Base-by-base conservation (phyloP, 176 grass and related monocot species). In the Raddia distichophylla region DNA sequence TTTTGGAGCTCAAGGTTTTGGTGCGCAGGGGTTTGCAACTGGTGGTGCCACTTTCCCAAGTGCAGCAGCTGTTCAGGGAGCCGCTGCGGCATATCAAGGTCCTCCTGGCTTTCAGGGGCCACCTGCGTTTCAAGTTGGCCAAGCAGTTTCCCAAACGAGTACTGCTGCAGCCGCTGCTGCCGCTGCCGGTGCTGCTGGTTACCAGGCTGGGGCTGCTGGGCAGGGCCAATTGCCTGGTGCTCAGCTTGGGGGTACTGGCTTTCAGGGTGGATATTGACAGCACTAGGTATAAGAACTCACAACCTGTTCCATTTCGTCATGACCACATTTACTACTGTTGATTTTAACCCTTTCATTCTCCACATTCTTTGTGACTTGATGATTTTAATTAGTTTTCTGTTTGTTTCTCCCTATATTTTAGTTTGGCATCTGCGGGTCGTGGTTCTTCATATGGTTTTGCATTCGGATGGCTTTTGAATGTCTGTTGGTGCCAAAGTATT, bases 31-130 rank as follows among this genome's bases (percentile, higher is more conserved):
- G 53, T 86, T 94, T 63, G 86, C 69, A 68, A 67, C 86, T 63
- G 87, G 79, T 19, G 70, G 78, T 50, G 79, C 83, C 2, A 76
- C 78, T 75, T 98, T 87, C 70, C 87, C 87, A 11, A 87, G 32
- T 64, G 84, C 87, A 52, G 76, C 91, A 18, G 82, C 84, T 74
- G 56, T 91, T 76, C 93, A 88, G 84, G 91, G 80, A 73, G 70
- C 88, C 32, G 70, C 88, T 32, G 45, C 80, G 49, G 53, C 86
- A n/a, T 94, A 88, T 74, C 95, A 95, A 83, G 90, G 78, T 5
- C 84, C 93, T 84, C 84, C 93, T 81, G 92, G 92, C 62, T 98
- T 95, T 85, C 95, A 98, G 86, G 95, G 95, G 6, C 80, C 96
- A 5, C 93, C 96, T 6, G 97, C 89, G 40, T 93, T 93, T 90